Conservation (phyloP, 108 stramenopile species). For the Stephanodiscus minutulus region DNA sequence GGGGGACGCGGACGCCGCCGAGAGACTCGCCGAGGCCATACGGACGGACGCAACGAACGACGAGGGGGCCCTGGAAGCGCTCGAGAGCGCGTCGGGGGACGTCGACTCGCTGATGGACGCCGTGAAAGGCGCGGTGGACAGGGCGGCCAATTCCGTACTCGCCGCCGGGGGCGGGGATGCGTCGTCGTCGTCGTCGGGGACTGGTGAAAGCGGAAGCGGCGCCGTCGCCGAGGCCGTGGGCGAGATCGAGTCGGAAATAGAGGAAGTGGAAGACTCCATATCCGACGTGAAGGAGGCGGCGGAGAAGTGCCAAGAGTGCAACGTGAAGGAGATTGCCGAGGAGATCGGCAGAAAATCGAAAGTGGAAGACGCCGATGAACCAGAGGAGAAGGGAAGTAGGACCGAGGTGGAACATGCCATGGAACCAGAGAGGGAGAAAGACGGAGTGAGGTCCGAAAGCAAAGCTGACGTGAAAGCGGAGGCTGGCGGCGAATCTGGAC, state of each 20-base stretch:
- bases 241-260: neutral
- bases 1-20: neutral
- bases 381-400: neutral
- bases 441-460: neutral
- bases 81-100: conserved; percentile 1
- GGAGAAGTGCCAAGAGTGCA: conserved; percentile 12
- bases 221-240: conserved; percentile 10
- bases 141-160: neutral
- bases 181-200: too few species aligned
- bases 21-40: conserved; percentile 14
- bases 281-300: conserved; percentile 1
- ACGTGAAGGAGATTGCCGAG: conserved; percentile 14
- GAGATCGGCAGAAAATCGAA: too few species aligned
- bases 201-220: too few species aligned
- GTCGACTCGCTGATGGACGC: conserved; percentile 4
- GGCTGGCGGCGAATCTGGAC: neutral
- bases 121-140: conserved; percentile 6
- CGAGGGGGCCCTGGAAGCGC: conserved; percentile 1
- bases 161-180: neutral
- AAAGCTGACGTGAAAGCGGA: neutral
- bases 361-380: neutral
- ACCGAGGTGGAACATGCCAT: neutral
- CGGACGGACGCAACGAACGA: neutral
- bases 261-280: conserved; percentile 7
- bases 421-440: too few species aligned